A percentile compares a stretch with the other conserved stretches of the same genome.
Evolutionary conservation across 2,329 filamentous ascomycete genomes (phyloP).

Genomic region (Zymoseptoria pseudotritici): DNA sequence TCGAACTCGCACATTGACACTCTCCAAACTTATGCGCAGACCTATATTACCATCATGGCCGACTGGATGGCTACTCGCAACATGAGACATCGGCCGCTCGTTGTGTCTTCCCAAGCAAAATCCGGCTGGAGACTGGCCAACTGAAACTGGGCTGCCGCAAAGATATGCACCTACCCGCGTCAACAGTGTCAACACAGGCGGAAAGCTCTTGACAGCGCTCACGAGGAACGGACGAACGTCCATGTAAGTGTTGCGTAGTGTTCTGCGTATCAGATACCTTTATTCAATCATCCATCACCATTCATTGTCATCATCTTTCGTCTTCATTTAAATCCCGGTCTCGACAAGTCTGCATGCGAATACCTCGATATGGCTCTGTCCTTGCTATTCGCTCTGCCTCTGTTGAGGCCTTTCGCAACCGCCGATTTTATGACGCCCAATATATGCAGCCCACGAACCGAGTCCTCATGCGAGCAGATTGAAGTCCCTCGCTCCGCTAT

Average conservation of each 20-base stretch:
- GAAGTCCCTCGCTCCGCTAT: conserved; percentile 1
- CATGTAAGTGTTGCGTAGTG: not conserved
- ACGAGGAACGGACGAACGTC: not conserved
- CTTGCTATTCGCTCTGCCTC: not conserved
- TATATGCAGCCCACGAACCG: not conserved
- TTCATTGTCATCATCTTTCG: not conserved
- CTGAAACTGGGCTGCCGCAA: not conserved
- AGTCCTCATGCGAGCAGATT: conserved; percentile 10
- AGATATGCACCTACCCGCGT: conserved; percentile 1
- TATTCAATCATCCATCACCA: not conserved
- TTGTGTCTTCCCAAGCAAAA: not conserved
- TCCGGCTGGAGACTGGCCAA: not conserved
- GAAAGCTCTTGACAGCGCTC: not conserved
- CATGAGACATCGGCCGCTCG: not conserved
- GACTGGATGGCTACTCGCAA: not conserved
- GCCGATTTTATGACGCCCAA: not conserved
- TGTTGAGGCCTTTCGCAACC: not conserved
- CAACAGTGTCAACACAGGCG: not conserved
- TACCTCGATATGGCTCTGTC: not conserved
- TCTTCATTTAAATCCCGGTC: not conserved
- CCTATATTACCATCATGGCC: too few relatives aligned
- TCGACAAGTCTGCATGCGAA: not conserved
- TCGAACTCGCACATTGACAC: too few relatives aligned
- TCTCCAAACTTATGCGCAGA: too few relatives aligned
- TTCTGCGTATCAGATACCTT: not conserved